Conservation (phyloP, 75 land plant genomes). For the Azolla pinnata region DNA sequence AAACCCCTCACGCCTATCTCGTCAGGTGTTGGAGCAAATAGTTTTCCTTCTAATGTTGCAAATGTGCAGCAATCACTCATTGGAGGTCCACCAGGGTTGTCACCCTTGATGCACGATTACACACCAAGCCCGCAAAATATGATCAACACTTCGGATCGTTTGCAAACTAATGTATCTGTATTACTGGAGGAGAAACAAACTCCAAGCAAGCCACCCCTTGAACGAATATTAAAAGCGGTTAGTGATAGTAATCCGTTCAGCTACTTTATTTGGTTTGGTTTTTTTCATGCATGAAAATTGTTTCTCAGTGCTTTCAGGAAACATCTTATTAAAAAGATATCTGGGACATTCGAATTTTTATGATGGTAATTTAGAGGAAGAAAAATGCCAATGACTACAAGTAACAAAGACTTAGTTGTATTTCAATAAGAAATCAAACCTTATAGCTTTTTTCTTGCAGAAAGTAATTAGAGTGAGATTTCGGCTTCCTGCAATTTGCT, state of each 20-base stretch:
- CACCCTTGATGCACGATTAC: slow-evolving; percentile 82
- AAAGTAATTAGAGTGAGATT: no score
- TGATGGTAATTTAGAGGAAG: no score
- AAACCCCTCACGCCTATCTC: slow-evolving; percentile 35
- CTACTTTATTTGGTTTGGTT: no score
- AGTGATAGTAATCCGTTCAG: no score
- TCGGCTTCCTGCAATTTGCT: neutral
- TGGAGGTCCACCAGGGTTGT: slow-evolving; percentile 88
- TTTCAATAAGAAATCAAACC: no score
- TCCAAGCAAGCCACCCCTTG: slow-evolving; percentile 66
- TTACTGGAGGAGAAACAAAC: slow-evolving; percentile 33
- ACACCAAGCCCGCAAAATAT: slow-evolving; percentile 35
- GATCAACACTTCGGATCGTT: slow-evolving; percentile 37
- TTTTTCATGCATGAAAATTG: no score
- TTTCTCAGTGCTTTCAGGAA: no score
- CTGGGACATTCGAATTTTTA: no score
- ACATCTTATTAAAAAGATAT: no score
- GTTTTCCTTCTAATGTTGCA: slow-evolving; percentile 11
- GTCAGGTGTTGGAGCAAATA: slow-evolving; percentile 26
- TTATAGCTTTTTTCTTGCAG: no score
- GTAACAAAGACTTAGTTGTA: no score
- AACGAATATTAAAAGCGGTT: slow-evolving; percentile 71
- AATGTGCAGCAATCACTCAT: slow-evolving; percentile 54
- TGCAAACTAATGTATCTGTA: slow-evolving; percentile 29
- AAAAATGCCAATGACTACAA: no score